Evolutionary conservation across 495 filamentous ascomycete genomes (phyloP).

Genomic region (Halenospora varia): DNA sequence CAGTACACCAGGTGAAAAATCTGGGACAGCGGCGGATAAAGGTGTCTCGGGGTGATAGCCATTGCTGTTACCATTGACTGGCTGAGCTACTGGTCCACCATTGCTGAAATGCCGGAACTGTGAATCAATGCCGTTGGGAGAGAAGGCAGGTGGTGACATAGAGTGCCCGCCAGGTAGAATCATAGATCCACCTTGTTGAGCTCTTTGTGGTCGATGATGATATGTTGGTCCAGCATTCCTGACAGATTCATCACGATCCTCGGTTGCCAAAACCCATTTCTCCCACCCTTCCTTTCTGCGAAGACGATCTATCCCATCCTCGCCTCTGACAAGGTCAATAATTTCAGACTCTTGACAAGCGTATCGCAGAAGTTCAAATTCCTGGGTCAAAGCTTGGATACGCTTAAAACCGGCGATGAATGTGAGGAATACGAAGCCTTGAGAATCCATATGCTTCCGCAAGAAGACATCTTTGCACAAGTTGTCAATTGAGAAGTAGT

Average conservation of each 20-base stretch:
- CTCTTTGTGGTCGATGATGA: slow-evolving; percentile 9
- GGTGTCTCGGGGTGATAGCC: slow-evolving; percentile 44
- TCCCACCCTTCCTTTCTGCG: slow-evolving; percentile 76
- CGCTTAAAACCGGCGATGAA: slow-evolving; percentile 82
- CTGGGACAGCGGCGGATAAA: slow-evolving; percentile 71
- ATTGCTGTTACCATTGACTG: slow-evolving; percentile 37
- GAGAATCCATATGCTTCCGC: slow-evolving; percentile 85
- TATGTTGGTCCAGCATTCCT: slow-evolving; percentile 37
- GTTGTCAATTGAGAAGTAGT: slow-evolving; percentile 97
- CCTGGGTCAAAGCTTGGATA: slow-evolving; percentile 69
- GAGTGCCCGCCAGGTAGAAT: slow-evolving; percentile 28
- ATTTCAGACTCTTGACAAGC: slow-evolving; percentile 66
- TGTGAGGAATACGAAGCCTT: slow-evolving; percentile 80
- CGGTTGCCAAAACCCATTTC: slow-evolving; percentile 63
- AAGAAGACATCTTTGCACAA: slow-evolving; percentile 92
- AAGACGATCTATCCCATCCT: slow-evolving; percentile 74
- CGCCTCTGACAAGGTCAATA: slow-evolving; percentile 64
- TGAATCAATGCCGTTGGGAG: slow-evolving; percentile 29
- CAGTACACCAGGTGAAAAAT: slow-evolving; percentile 61
- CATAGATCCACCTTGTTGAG: slow-evolving; percentile 20
- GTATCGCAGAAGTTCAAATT: slow-evolving; percentile 67
- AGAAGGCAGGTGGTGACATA: slow-evolving; percentile 29
- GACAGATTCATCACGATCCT: slow-evolving; percentile 33
- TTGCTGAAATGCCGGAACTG: slow-evolving; percentile 31
- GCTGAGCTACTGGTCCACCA: slow-evolving; percentile 33